Evolutionary conservation across 2,329 filamentous ascomycete species (phyloP), one percentile per base, ranked within the genome.

Genomic region (Fusarium tanahbumbuense): DNA sequence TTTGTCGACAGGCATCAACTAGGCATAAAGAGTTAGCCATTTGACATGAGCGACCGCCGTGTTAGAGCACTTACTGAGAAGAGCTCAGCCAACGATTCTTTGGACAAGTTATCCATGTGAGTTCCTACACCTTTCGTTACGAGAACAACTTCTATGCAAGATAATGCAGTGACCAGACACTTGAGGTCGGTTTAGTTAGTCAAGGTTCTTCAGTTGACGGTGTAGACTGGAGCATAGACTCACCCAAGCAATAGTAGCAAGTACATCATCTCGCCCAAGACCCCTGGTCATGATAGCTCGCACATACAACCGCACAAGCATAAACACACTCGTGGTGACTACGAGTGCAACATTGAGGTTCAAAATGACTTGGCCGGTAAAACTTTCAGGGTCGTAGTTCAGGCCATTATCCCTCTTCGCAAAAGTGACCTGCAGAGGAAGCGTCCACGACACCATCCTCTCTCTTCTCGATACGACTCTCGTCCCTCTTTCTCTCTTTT

Each of bases 241-340:
- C 28, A 75, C 73, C 58, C 56, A 75, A 20, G 73, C 54, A 25
- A 75, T 40, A 37, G 60, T 27, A 23, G 71, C 70, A n/a, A 75
- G 25, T 10, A 66, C 22, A 42, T 75, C 73, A 47, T 75, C 73
- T 53, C 57, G 48, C 5, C 73, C 71, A 27, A 75, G 57, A 40
- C 60, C 63, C 28, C 56, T 75, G 18, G 50, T 61, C 45, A 74
- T 64, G 30, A 70, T 55, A 11, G 65, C 66, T 27, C 73, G 62
- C 25, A 73, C 61, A 34, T 74, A 70, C 10, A 75, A n/a, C 47
- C 73, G 55, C n/a, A 59, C 18, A 27, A 59, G 16, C 37, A 75
- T 27, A 27, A 75, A 63, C 13, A 70, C 22, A 25, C 62, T 55
- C 10, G 71, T 73, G 27, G 70, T 45, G 54, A 68, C 50, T n/a